Evolutionary conservation across 1,284 basidiomycete genomes (phyloP).

Genomic region (Rhodotorula sp.): DNA sequence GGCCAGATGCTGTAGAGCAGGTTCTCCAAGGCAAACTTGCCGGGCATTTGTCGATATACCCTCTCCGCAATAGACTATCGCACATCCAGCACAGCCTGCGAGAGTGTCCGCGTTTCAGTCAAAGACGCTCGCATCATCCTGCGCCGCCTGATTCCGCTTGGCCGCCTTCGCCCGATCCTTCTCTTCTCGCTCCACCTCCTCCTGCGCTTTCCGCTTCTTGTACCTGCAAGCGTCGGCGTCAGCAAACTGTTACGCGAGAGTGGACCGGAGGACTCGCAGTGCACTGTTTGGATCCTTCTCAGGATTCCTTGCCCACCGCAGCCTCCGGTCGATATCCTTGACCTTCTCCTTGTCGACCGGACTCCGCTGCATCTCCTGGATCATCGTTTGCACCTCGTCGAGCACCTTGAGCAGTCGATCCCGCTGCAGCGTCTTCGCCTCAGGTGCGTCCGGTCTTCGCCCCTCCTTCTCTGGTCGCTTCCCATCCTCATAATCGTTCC

Average conservation of each 20-base stretch:
- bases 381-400: conserved; percentile 60
- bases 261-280: conserved; percentile 51
- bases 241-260: not conserved
- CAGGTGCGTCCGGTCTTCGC: no score
- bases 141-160: conserved; percentile 4
- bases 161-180: conserved; percentile 41
- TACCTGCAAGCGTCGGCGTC: conserved; percentile 42
- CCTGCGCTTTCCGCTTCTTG: conserved; percentile 50
- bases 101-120: conserved; percentile 8
- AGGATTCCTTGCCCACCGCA: conserved; percentile 85
- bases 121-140: conserved; percentile 25
- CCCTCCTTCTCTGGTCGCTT: not conserved
- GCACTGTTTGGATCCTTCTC: conserved; percentile 85
- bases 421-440: conserved; percentile 23
- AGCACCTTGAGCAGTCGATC: conserved; percentile 54
- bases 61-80: no score
- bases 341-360: conserved; percentile 75
- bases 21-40: no score
- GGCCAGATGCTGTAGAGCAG: not conserved
- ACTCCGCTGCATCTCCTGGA: conserved; percentile 58
- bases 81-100: not conserved
- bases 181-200: conserved; percentile 46
- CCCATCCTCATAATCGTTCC: not conserved
- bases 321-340: conserved; percentile 76
- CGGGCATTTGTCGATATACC: no score